phyloP scores from a whole-genome alignment of 73 alveolate species.

The Halteria grandinella region DNA sequence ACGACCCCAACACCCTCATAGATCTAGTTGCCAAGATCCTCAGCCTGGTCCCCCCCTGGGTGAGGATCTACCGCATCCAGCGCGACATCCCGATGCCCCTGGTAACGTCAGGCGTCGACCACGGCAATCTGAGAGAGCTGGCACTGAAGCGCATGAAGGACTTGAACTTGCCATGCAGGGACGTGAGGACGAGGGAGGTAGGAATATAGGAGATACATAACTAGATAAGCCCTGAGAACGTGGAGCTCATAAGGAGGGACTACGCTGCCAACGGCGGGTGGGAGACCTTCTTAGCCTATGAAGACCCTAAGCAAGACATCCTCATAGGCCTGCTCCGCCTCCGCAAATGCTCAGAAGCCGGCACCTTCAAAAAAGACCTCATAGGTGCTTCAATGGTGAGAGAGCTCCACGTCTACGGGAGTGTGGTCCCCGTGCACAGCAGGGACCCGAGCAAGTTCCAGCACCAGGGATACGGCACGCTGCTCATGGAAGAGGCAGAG shows the following conservation, averaged over 20 bases:
- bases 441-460: slow-evolving; percentile 97
- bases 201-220: slow-evolving; percentile 97
- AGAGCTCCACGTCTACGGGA: slow-evolving; percentile 98
- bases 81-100: slow-evolving; percentile 99
- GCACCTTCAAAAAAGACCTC: slow-evolving; percentile 88
- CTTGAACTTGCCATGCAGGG: slow-evolving; percentile 96
- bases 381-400: slow-evolving; percentile 92
- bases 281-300: slow-evolving; percentile 97
- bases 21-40: slow-evolving; percentile 96
- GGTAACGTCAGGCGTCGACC: slow-evolving; percentile 97
- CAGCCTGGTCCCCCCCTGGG: slow-evolving; percentile 98
- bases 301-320: slow-evolving; percentile 97
- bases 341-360: slow-evolving; percentile 89
- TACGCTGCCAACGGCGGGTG: slow-evolving; percentile 97
- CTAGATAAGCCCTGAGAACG: slow-evolving; percentile 95
- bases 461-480: slow-evolving; percentile 97
- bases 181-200: slow-evolving; percentile 98
- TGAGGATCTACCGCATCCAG: slow-evolving; percentile 95
- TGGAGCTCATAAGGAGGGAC: slow-evolving; percentile 97
- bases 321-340: slow-evolving; percentile 94
- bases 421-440: slow-evolving; percentile 96
- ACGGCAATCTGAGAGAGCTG: slow-evolving; percentile 97
- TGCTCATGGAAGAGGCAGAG: slow-evolving; percentile 99
- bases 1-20: slow-evolving; percentile 85
- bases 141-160: slow-evolving; percentile 96